phyloP scores from a whole-genome alignment of 2,329 filamentous ascomycete species.

The Albifimbria verrucaria region DNA sequence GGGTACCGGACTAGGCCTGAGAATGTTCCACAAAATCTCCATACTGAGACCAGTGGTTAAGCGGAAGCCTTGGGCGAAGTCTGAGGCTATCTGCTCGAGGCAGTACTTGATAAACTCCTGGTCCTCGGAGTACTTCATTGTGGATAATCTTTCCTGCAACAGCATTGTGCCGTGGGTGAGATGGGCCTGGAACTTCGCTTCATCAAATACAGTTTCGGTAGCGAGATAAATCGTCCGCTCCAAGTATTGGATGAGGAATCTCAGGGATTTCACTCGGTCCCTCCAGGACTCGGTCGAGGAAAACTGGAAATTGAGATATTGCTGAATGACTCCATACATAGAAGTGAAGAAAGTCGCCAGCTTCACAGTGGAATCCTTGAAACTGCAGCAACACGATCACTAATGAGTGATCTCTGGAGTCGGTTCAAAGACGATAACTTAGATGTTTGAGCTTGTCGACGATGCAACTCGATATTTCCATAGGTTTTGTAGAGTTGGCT shows the following conservation, averaged over 20 bases:
- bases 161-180: constrained; percentile 47
- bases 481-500: constrained; percentile 40
- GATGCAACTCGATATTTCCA: constrained; percentile 38
- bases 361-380: constrained; percentile 59
- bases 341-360: constrained; percentile 48
- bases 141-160: constrained; percentile 30
- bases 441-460: constrained; percentile 38
- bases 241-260: constrained; percentile 49
- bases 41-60: constrained; percentile 74
- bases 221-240: constrained; percentile 49
- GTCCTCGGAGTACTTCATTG: constrained; percentile 19
- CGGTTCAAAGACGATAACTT: constrained; percentile 55
- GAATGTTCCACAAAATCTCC: constrained; percentile 71
- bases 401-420: constrained; percentile 57
- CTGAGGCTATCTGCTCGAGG: constrained; percentile 41
- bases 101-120: constrained; percentile 37
- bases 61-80: constrained; percentile 68
- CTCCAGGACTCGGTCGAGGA: constrained; percentile 25
- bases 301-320: constrained; percentile 36
- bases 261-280: constrained; percentile 29
- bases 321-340: constrained; percentile 37
- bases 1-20: constrained; percentile 61
- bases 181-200: constrained; percentile 63
- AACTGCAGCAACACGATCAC: constrained; percentile 51
- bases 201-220: constrained; percentile 48